phyloP scores from a whole-genome alignment of 2,329 filamentous ascomycete species.

The Colletotrichum camelliae region DNA sequence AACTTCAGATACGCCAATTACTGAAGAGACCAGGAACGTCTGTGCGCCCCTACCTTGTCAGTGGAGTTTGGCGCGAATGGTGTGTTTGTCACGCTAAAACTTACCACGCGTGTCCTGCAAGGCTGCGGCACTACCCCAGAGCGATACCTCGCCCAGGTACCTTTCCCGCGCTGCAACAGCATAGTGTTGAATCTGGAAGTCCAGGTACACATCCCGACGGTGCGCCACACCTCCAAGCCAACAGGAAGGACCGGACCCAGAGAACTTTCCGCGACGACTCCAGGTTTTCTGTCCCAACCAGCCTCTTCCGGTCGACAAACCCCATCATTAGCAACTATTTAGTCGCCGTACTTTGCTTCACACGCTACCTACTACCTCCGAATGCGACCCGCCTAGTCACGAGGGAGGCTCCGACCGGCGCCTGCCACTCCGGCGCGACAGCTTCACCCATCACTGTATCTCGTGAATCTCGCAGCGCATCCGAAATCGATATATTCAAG shows the following conservation, averaged over 20 bases:
- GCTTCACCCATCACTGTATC: neutral
- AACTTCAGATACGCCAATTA: too few species aligned
- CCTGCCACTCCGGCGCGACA: neutral
- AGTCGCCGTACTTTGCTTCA: neutral
- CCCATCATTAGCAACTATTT: neutral
- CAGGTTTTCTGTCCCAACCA: neutral
- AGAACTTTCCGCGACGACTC: neutral
- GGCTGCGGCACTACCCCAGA: neutral
- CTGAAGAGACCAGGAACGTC: neutral
- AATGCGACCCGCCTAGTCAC: neutral
- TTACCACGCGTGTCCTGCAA: conserved; percentile 9
- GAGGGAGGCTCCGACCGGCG: neutral
- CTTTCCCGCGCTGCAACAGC: neutral
- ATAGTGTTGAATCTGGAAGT: neutral
- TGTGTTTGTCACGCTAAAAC: conserved; percentile 8
- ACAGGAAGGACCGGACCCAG: neutral
- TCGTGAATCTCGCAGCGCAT: neutral
- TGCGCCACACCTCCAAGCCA: neutral
- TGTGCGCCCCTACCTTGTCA: neutral
- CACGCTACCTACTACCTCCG: neutral
- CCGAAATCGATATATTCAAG: neutral
- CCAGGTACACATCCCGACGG: neutral
- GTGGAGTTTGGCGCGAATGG: neutral
- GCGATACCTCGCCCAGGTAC: neutral
- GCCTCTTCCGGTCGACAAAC: neutral